These are phyloP conservation scores for Aspergillus eucalypticola DNA, from an alignment of 2,329 filamentous ascomycete species.

Conservation along the genomic window DNA sequence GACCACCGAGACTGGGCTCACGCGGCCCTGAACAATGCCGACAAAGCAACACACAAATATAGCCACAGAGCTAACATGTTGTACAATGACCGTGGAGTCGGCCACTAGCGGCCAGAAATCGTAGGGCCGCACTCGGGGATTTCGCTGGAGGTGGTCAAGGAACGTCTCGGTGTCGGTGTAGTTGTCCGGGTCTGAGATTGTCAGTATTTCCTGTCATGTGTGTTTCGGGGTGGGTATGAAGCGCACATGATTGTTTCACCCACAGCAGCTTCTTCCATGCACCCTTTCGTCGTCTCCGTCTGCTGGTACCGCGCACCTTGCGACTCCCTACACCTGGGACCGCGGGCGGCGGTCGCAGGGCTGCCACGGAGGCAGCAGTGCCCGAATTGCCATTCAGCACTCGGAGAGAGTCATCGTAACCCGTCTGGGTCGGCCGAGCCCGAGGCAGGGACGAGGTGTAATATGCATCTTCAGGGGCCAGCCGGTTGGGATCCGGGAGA, in stretches of 20 bases:
- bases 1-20: slow-evolving; percentile 88
- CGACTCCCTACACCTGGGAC: slow-evolving; percentile 38
- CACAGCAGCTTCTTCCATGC: slow-evolving; percentile 95
- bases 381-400: slow-evolving; percentile 43
- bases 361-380: slow-evolving; percentile 44
- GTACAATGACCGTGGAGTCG: slow-evolving; percentile 93
- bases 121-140: slow-evolving; percentile 89
- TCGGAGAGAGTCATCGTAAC: slow-evolving; percentile 39
- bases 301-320: slow-evolving; percentile 58
- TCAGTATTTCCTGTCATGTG: slow-evolving; percentile 1
- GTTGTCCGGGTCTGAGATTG: slow-evolving; percentile 80
- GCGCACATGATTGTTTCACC: slow-evolving; percentile 91
- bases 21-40: slow-evolving; percentile 79
- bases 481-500: slow-evolving; percentile 63
- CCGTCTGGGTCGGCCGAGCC: slow-evolving; percentile 41
- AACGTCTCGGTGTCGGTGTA: slow-evolving; percentile 98
- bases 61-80: slow-evolving; percentile 91
- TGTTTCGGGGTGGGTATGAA: not conserved
- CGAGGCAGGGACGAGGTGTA: slow-evolving; percentile 63
- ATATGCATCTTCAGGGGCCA: slow-evolving; percentile 84
- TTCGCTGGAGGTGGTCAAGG: slow-evolving; percentile 90
- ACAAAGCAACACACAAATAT: slow-evolving; percentile 95
- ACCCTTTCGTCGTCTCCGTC: slow-evolving; percentile 68
- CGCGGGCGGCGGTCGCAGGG: slow-evolving; percentile 43
- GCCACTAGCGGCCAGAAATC: slow-evolving; percentile 97